Evolutionary conservation across 2,329 filamentous ascomycete species (phyloP).

Genomic region (Stromatinia cepivora): DNA sequence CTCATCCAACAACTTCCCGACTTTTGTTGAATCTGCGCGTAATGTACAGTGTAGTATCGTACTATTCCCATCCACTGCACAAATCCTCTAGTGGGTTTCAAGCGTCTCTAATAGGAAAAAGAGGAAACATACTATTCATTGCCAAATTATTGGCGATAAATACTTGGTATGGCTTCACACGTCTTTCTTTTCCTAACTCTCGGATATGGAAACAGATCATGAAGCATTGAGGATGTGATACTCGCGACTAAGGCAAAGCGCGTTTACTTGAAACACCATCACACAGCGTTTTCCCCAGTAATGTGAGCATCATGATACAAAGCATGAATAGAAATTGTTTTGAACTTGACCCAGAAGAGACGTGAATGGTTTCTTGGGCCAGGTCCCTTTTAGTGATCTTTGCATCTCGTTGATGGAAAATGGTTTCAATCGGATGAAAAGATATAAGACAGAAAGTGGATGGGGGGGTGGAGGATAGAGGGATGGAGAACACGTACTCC

Average conservation of each 20-base stretch:
- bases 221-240: not conserved
- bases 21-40: not conserved
- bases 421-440: not conserved
- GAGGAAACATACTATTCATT: constrained; percentile 4
- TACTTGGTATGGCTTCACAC: constrained; percentile 2
- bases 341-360: constrained; percentile 6
- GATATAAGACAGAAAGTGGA: not conserved
- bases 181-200: not conserved
- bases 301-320: not conserved
- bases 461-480: not conserved
- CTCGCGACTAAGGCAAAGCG: not conserved
- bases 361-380: not conserved
- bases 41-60: not conserved
- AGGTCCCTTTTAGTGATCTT: not conserved
- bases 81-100: not conserved
- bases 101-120: not conserved
- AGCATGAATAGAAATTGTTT: not conserved
- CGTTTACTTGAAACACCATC: constrained; percentile 14
- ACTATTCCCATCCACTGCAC: not conserved
- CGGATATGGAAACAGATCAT: not conserved
- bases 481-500: not conserved
- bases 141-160: not conserved
- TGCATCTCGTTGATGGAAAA: not conserved
- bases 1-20: not conserved
- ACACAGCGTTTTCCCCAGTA: not conserved